Percentiles rank a stretch among this genome's conserved stretches.
Conservation (phyloP, 73 alveolate species). For the Durusdinium trenchii region DNA sequence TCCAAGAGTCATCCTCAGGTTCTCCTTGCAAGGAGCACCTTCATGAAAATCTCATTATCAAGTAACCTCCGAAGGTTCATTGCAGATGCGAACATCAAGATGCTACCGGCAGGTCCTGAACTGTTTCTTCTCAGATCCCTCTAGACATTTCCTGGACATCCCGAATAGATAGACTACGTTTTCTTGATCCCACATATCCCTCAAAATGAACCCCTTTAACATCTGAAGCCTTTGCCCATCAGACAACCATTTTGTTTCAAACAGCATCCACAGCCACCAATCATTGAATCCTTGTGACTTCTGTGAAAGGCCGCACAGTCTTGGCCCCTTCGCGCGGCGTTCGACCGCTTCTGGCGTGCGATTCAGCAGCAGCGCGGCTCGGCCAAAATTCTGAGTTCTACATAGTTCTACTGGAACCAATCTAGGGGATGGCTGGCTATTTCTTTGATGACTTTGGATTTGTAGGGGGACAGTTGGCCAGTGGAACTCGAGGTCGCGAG, state of each 20-base stretch:
- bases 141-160: too few relatives aligned
- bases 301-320: neutral
- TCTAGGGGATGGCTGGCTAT: neutral
- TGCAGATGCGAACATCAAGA: too few relatives aligned
- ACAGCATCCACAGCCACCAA: neutral
- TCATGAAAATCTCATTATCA: too few relatives aligned
- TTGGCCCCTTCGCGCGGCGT: neutral
- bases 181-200: neutral
- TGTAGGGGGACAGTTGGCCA: neutral
- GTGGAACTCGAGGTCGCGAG: neutral
- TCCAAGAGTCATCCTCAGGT: too few relatives aligned
- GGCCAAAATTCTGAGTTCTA: too few relatives aligned
- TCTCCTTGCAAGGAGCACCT: too few relatives aligned
- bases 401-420: neutral
- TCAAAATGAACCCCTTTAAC: neutral
- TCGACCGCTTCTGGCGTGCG: neutral
- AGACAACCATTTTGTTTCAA: neutral
- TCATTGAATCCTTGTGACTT: neutral
- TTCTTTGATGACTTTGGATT: neutral
- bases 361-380: constrained; percentile 14
- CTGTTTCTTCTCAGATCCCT: too few relatives aligned
- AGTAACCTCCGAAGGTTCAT: too few relatives aligned
- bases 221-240: too few relatives aligned
- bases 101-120: too few relatives aligned
- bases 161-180: neutral